These are phyloP conservation scores for Magnaporthiopsis incrustans DNA, from an alignment of 2,329 filamentous ascomycete genomes.

Conservation along the genomic window DNA sequence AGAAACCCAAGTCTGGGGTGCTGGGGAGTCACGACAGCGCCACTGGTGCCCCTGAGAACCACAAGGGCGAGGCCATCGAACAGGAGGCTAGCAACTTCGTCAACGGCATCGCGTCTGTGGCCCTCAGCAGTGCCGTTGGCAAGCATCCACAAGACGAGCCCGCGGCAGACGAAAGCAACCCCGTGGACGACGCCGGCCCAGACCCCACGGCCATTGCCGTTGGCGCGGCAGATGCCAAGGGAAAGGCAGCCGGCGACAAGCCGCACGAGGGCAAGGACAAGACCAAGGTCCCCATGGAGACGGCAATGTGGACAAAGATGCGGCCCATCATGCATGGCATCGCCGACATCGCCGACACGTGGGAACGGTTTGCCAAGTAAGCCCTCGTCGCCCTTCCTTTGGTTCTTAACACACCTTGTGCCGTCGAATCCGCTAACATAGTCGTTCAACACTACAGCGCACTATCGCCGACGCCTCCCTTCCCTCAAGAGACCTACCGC, in stretches of 20 bases:
- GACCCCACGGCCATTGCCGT: conserved; percentile 29
- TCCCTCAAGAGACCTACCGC: conserved; percentile 44
- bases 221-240: conserved; percentile 31
- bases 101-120: conserved; percentile 62
- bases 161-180: conserved; percentile 25
- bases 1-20: conserved; percentile 69
- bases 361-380: conserved; percentile 40
- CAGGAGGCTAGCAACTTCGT: conserved; percentile 77
- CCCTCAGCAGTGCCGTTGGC: conserved; percentile 66
- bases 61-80: conserved; percentile 77
- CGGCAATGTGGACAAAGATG: conserved; percentile 69
- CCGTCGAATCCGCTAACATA: conserved; percentile 10
- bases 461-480: conserved; percentile 56
- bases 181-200: conserved; percentile 25
- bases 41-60: conserved; percentile 75
- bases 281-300: conserved; percentile 70
- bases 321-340: conserved; percentile 59
- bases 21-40: conserved; percentile 68
- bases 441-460: conserved; percentile 30
- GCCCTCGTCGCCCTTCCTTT: conserved; percentile 1
- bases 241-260: conserved; percentile 37
- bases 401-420: background rate
- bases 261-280: conserved; percentile 55
- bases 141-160: conserved; percentile 57
- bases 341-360: conserved; percentile 40